These are phyloP conservation scores for Podospora pseudopauciseta DNA, from an alignment of 495 filamentous ascomycete species.

Conservation along the genomic window DNA sequence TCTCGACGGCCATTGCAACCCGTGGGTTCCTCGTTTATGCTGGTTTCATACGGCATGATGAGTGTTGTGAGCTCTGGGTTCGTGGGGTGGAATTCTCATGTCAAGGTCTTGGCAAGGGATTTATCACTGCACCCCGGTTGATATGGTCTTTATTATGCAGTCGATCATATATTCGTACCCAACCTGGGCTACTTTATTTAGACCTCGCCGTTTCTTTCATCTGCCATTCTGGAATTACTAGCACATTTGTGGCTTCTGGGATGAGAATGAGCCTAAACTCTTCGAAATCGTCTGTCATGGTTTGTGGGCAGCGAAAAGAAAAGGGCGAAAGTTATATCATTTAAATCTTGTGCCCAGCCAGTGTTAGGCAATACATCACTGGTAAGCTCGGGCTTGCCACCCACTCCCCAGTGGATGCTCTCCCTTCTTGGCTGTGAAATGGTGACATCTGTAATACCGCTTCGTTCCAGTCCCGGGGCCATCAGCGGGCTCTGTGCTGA, in stretches of 20 bases:
- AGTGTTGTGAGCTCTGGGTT: neutral
- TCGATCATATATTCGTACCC: neutral
- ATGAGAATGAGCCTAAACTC: neutral
- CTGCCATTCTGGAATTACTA: neutral
- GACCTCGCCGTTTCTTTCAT: neutral
- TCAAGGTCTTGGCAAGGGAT: neutral
- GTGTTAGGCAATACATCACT: neutral
- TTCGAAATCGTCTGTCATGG: neutral
- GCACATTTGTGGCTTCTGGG: neutral
- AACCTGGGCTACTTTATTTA: conserved; percentile 13
- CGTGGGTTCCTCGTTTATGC: too few relatives aligned
- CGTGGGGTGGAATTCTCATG: neutral
- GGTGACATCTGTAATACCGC: neutral
- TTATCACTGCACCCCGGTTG: neutral
- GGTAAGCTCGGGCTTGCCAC: neutral
- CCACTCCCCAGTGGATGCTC: neutral
- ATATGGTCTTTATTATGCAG: neutral
- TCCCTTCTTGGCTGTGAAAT: neutral
- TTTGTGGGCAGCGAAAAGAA: neutral
- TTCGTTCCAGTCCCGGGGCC: neutral
- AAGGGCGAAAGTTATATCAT: neutral
- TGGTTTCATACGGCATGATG: too few relatives aligned
- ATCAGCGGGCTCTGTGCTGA: neutral
- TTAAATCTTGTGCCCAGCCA: neutral
- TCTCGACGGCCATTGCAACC: too few relatives aligned